These are phyloP conservation scores for Hanseniaspora sp. DNA, from an alignment of 1,139 yeast genomes.

Conservation along the genomic window DNA sequence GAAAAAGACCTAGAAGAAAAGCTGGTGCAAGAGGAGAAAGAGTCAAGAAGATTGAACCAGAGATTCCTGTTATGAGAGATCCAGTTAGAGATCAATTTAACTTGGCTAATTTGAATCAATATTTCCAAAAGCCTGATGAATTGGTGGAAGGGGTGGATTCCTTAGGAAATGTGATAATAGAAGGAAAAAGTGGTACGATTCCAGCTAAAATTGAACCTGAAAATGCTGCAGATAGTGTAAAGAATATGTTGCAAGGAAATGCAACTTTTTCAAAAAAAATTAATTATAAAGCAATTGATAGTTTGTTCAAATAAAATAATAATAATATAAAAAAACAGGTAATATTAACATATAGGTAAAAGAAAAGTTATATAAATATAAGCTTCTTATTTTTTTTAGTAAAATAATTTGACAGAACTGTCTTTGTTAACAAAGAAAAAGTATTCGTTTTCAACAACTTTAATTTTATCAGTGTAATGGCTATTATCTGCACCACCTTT, in stretches of 20 bases:
- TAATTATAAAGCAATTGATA: constrained; percentile 68
- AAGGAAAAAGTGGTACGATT: neutral
- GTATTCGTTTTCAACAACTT: constrained; percentile 51
- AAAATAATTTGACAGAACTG: constrained; percentile 4
- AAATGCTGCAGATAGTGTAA: constrained; percentile 62
- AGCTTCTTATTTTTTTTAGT: neutral
- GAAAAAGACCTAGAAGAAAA: constrained; percentile 22
- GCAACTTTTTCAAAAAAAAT: constrained; percentile 67
- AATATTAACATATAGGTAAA: neutral
- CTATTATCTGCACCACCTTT: constrained; percentile 40
- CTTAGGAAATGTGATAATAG: constrained; percentile 3
- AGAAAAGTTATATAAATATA: neutral
- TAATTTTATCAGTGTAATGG: constrained; percentile 20
- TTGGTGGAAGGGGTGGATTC: constrained; percentile 4
- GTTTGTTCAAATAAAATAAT: constrained; percentile 36
- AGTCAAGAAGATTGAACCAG: constrained; percentile 23
- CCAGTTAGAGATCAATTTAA: constrained; percentile 20
- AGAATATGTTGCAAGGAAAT: constrained; percentile 55
- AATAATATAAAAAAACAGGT: neutral
- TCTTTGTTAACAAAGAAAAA: constrained; percentile 53
- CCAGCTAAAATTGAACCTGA: constrained; percentile 35
- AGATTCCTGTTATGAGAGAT: constrained; percentile 23
- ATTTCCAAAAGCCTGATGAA: constrained; percentile 12
- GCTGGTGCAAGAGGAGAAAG: constrained; percentile 6
- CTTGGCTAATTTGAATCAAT: constrained; percentile 8